These are phyloP conservation scores for Phaeolepiota aurea DNA, from an alignment of 768 basidiomycete genomes.

Conservation along the genomic window DNA sequence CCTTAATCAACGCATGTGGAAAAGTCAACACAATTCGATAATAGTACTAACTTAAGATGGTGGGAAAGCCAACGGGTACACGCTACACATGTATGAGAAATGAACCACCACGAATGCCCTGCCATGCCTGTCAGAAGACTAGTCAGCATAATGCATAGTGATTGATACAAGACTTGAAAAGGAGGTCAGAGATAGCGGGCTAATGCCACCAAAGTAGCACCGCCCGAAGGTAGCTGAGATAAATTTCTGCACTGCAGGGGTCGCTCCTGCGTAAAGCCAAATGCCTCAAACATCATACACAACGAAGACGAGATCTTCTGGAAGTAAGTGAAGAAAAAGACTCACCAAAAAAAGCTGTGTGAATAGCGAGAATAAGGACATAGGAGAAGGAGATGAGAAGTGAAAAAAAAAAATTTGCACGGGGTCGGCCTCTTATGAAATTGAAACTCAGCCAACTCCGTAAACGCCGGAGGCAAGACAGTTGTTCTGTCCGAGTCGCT, in stretches of 20 bases:
- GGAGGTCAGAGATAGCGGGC: conserved; percentile 35
- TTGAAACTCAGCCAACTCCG: conserved; percentile 26
- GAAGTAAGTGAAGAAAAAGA: neutral
- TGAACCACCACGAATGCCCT: too few species aligned
- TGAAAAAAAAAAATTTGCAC: conserved; percentile 4
- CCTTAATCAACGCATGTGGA: too few species aligned
- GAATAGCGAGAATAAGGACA: too few species aligned
- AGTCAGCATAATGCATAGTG: conserved; percentile 1
- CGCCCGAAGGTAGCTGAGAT: conserved; percentile 90
- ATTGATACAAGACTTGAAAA: conserved; percentile 4
- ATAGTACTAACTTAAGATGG: too few species aligned
- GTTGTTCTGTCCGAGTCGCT: neutral
- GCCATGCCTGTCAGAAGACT: too few species aligned
- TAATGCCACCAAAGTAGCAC: conserved; percentile 33
- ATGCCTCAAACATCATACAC: conserved; percentile 85
- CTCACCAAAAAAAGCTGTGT: conserved; percentile 5
- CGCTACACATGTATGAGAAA: too few species aligned
- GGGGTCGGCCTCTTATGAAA: neutral
- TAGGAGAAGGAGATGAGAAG: conserved; percentile 2
- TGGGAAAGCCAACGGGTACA: too few species aligned
- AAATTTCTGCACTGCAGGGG: conserved; percentile 73
- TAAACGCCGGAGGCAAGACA: conserved; percentile 13
- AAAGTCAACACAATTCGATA: too few species aligned
- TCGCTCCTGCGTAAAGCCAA: conserved; percentile 76
- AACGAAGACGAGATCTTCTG: neutral